Evolutionary conservation across 495 filamentous ascomycete genomes (phyloP).

Genomic region (Podospora conica): DNA sequence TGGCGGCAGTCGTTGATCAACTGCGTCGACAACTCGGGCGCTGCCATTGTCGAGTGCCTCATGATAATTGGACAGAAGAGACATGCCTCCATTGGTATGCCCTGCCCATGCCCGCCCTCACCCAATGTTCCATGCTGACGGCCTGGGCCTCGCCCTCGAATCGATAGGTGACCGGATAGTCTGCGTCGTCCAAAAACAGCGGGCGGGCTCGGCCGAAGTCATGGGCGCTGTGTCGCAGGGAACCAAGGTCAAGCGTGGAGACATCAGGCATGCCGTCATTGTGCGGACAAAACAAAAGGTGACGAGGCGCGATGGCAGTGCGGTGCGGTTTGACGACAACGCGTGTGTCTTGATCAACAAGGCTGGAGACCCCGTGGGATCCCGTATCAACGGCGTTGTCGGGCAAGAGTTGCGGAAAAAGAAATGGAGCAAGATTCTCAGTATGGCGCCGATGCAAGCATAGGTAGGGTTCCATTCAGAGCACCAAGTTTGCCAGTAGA

Average conservation of each 20-base stretch:
- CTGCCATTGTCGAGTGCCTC: constrained; percentile 94
- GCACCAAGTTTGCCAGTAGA: neutral
- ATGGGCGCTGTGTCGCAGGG: constrained; percentile 57
- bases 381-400: constrained; percentile 83
- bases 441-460: constrained; percentile 87
- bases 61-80: constrained; percentile 87
- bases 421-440: constrained; percentile 97
- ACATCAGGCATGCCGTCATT: constrained; percentile 93
- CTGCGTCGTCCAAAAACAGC: constrained; percentile 94
- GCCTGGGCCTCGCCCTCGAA: neutral
- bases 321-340: constrained; percentile 94
- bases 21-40: constrained; percentile 99
- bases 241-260: constrained; percentile 91
- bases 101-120: neutral
- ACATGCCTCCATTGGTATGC: constrained; percentile 81
- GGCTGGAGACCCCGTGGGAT: constrained; percentile 89
- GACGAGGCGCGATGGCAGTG: constrained; percentile 77
- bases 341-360: constrained; percentile 98
- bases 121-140: neutral
- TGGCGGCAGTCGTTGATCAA: constrained; percentile 80
- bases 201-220: constrained; percentile 49
- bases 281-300: constrained; percentile 85
- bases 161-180: constrained; percentile 86
- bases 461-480: constrained; percentile 35
- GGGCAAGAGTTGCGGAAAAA: constrained; percentile 79